Base-by-base conservation (phyloP, 1,284 basidiomycete species). In the Apiotrichum brassicae region DNA sequence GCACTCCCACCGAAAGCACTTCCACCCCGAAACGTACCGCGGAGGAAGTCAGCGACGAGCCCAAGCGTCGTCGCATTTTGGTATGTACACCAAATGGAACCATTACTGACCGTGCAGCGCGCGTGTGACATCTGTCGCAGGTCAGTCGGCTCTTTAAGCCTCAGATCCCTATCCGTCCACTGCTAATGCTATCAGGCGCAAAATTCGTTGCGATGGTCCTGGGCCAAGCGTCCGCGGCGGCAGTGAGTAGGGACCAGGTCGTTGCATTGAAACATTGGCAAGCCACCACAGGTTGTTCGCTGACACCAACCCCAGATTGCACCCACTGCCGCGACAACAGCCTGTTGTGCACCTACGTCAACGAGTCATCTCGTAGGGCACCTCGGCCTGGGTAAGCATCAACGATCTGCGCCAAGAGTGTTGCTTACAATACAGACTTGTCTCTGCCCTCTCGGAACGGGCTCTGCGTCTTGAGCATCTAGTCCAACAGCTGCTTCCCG, bases 351-450 rank as follows among this genome's bases (percentile, higher is more conserved):
- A 86, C 84, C 0, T 90, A 87, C 65, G 74, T 86, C 41, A 61
- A 75, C 58, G 77, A 77, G 33, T 87, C 86, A 1, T 84, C 87
- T 80, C 85, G 87, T 76, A 81, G 86, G 34, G 86, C 86, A 3
- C 85, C 86, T 20, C 85, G 87, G 1, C 86, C 89, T 73, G 86
- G 86, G 81, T 46, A 18, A 34, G n/a, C n/a, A 34, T 34, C 33
- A 18, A 34, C 28, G 14, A 8, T 14, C 28, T 14, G 8, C 28
- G 28, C 28, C 14, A 14, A n/a, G n/a, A n/a, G n/a, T n/a, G n/a
- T n/a, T n/a, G n/a, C 40, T 28, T 9, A 25, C 25, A 32, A 19
- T 11, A 6, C 26, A 46, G 43, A 2, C 89, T 62, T 62, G 78
- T 86, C 18, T 84, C 87, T 56, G 79, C 76, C 25, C 72, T 88